Evolutionary conservation across 495 filamentous ascomycete genomes (phyloP).

Genomic region (Tricharina praecox): DNA sequence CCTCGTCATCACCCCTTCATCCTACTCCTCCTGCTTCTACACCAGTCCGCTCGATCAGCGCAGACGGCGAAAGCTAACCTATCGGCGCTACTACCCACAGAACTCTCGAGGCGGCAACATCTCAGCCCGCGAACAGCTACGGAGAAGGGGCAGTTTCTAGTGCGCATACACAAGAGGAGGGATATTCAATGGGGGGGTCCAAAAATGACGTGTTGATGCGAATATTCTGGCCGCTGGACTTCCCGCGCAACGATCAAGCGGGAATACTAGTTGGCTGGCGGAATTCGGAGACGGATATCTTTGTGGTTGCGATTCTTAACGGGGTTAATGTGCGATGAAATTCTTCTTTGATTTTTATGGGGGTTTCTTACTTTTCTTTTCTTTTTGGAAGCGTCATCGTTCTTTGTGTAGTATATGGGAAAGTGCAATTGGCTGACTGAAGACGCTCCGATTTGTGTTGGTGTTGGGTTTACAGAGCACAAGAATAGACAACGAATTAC

Average conservation of each 20-base stretch:
- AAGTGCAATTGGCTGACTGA: slow-evolving; percentile 3
- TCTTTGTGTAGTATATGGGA: slow-evolving; percentile 5
- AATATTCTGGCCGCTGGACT: slow-evolving; percentile 93
- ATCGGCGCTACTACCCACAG: slow-evolving; percentile 30
- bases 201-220: slow-evolving; percentile 79
- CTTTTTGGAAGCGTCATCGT: not conserved
- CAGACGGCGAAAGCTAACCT: not conserved
- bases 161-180: not conserved
- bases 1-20: no score
- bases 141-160: slow-evolving; percentile 75
- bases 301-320: slow-evolving; percentile 76
- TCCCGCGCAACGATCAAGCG: slow-evolving; percentile 47
- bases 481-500: slow-evolving; percentile 75
- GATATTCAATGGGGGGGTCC: slow-evolving; percentile 30
- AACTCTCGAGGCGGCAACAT: slow-evolving; percentile 74
- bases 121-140: slow-evolving; percentile 86
- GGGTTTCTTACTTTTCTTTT: not conserved
- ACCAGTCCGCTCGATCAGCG: not conserved
- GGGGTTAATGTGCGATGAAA: slow-evolving; percentile 60
- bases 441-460: not conserved
- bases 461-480: slow-evolving; percentile 32
- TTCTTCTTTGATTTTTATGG: not conserved
- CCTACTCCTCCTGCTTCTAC: no score
- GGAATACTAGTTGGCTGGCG: slow-evolving; percentile 90
- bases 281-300: slow-evolving; percentile 77